Base-by-base conservation (phyloP, 169 alveolate genomes). In the Plasmodium gonderi region DNA sequence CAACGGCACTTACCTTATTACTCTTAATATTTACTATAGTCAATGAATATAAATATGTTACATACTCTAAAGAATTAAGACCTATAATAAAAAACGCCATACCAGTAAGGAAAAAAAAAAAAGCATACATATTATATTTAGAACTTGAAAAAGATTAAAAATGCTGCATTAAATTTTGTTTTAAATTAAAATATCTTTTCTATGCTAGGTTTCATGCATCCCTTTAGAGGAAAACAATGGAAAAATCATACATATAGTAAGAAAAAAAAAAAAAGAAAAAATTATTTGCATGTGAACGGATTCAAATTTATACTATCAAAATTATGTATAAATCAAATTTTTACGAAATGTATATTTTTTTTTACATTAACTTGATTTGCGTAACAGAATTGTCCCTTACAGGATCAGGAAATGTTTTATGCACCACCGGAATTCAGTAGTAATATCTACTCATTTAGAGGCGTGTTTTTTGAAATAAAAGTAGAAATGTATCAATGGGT, bases 401-500 rank as follows among this genome's bases (percentile, higher is more conserved):
- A 94, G 82, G 94, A 87, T 23, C 75, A 82, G 42, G 90, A 90
- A 67, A 81, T 91, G 23, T 90, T 93, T 91, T 95, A 95, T 77
- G 92, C 95, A 40, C 96, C 96, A 33, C 87, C 95, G 87, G 96
- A 95, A 95, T 95, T 95, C 64, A 92, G 96, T 45, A 94, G 95
- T 69, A 95, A 95, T 87, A 95, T 95, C 29, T 95, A 95, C 89
- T 95, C 97, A 14, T 92, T 92, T 91, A 78, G 81, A 65, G 97
- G 97, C 40, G 95, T 94, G 31, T 95, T 95, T 85, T 85, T 95
- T 78, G 97, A 95, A 80, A 94, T 95, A 17, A 90, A 91, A 76
- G 96, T 95, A 11, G 97, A 95, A 77, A 94, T 95, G 96, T 95
- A 91, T 81, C 97, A 95, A 60, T 95, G 96, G 97, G 94, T 94